A percentile compares a stretch with the other conserved stretches of the same genome.
These are phyloP conservation scores for Trichothecium roseum DNA, from an alignment of 2,329 filamentous ascomycete genomes.

Conservation along the genomic window DNA sequence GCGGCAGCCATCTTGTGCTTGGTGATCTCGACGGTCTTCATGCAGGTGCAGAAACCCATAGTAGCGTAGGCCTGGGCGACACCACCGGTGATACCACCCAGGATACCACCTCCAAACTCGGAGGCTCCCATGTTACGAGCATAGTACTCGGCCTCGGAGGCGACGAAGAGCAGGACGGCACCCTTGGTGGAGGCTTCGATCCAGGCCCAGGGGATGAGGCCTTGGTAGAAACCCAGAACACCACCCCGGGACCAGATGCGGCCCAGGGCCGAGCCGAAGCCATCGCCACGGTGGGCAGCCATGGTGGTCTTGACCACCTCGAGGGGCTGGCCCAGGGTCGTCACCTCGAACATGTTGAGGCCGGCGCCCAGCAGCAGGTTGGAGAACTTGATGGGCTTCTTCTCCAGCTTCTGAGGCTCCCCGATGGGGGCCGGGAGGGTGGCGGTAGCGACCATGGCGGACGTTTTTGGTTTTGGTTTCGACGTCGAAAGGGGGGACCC, in stretches of 20 bases:
- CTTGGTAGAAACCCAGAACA: constrained; percentile 93
- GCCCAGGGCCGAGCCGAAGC: constrained; percentile 68
- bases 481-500: constrained; percentile 52
- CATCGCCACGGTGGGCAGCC: constrained; percentile 89
- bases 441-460: constrained; percentile 50
- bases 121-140: constrained; percentile 73
- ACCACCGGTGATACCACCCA: constrained; percentile 85
- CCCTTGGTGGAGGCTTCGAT: constrained; percentile 99
- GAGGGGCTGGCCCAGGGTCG: constrained; percentile 63
- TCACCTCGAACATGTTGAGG: constrained; percentile 90
- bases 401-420: constrained; percentile 59
- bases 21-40: constrained; percentile 99
- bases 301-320: constrained; percentile 99
- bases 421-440: constrained; percentile 39
- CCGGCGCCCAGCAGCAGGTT: constrained; percentile 91
- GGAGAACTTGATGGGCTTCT: constrained; percentile 99
- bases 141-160: constrained; percentile 95
- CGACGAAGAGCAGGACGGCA: constrained; percentile 96
- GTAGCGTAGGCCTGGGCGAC: constrained; percentile 97
- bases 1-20: constrained; percentile 86
- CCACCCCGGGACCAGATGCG: constrained; percentile 93
- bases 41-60: constrained; percentile 99
- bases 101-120: constrained; percentile 82
- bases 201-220: constrained; percentile 99
- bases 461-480: constrained; percentile 33